phyloP scores from a whole-genome alignment of 192 early-diverging fungal species.

The Spinellus fusiger region DNA sequence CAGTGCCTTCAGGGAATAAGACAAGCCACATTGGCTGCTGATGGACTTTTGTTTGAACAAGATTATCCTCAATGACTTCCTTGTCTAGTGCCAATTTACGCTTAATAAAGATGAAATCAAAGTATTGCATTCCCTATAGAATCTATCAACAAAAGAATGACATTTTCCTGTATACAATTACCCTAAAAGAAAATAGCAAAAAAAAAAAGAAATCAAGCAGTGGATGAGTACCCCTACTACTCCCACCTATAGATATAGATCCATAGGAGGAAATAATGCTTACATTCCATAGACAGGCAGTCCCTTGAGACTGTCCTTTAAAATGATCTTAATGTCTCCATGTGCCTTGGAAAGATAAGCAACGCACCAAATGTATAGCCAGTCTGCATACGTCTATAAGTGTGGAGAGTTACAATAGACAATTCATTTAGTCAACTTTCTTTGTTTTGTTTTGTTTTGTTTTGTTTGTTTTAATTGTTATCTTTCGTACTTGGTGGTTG shows the following conservation, averaged over 20 bases:
- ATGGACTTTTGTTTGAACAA: conserved; percentile 44
- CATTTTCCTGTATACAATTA: neutral
- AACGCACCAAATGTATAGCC: conserved; percentile 64
- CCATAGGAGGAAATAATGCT: neutral
- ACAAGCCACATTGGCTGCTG: conserved; percentile 83
- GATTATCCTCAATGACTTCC: conserved; percentile 50
- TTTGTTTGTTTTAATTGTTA: neutral
- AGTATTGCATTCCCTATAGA: conserved; percentile 73
- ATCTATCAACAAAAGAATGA: neutral
- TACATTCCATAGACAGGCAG: conserved; percentile 87
- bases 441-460: neutral
- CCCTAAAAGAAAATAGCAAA: neutral
- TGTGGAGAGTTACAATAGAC: no score
- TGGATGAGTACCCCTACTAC: neutral
- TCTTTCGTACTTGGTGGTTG: conserved; percentile 48
- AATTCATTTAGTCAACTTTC: neutral
- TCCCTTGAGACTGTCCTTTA: conserved; percentile 75
- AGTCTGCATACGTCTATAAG: conserved; percentile 54
- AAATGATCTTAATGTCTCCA: conserved; percentile 85
- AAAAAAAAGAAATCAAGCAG: neutral
- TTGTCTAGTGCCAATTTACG: conserved; percentile 70
- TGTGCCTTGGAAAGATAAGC: conserved; percentile 65
- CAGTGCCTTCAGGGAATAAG: conserved; percentile 95
- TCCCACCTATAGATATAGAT: neutral
- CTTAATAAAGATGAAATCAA: conserved; percentile 93